A percentile compares a stretch with the other conserved stretches of the same genome.
phyloP scores from a whole-genome alignment of 2,329 filamentous ascomycete species.

The Capronia epimyces region DNA sequence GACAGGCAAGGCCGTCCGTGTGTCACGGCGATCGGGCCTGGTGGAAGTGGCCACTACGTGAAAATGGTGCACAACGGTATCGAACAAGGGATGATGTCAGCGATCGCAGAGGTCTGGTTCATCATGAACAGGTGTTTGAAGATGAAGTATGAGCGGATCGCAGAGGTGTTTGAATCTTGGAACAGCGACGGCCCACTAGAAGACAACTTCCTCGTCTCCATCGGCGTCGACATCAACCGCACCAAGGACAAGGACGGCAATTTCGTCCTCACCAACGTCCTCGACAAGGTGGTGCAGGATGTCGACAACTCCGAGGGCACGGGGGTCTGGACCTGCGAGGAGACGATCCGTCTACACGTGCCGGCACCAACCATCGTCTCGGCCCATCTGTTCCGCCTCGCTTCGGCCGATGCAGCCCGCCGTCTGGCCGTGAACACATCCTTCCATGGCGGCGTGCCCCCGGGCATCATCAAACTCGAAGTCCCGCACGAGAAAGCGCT shows the following conservation, averaged over 20 bases:
- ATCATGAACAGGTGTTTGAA: constrained; percentile 56
- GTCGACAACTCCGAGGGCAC: constrained; percentile 62
- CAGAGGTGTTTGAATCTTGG: constrained; percentile 56
- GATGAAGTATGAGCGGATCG: constrained; percentile 57
- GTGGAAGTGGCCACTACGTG: constrained; percentile 63
- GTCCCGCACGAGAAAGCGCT: constrained; percentile 34
- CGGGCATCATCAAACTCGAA: constrained; percentile 24
- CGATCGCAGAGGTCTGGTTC: constrained; percentile 60
- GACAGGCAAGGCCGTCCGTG: constrained; percentile 55
- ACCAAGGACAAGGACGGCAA: constrained; percentile 39
- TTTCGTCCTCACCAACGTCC: constrained; percentile 56
- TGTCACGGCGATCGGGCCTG: constrained; percentile 55
- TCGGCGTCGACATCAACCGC: constrained; percentile 56
- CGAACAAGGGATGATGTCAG: constrained; percentile 64
- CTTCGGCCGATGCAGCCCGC: constrained; percentile 57
- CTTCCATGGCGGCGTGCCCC: constrained; percentile 29
- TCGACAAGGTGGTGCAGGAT: constrained; percentile 68
- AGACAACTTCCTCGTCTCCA: constrained; percentile 58
- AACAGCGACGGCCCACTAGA: constrained; percentile 44
- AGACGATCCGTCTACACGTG: constrained; percentile 58
- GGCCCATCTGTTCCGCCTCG: constrained; percentile 59
- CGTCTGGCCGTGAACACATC: constrained; percentile 42
- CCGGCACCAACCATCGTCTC: constrained; percentile 59
- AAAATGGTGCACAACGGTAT: constrained; percentile 75
- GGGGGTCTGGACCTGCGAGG: constrained; percentile 59